A percentile compares a stretch with the other conserved stretches of the same genome.
Evolutionary conservation across 192 early-diverging fungal species (phyloP).

Genomic region (Podila clonocystis): DNA sequence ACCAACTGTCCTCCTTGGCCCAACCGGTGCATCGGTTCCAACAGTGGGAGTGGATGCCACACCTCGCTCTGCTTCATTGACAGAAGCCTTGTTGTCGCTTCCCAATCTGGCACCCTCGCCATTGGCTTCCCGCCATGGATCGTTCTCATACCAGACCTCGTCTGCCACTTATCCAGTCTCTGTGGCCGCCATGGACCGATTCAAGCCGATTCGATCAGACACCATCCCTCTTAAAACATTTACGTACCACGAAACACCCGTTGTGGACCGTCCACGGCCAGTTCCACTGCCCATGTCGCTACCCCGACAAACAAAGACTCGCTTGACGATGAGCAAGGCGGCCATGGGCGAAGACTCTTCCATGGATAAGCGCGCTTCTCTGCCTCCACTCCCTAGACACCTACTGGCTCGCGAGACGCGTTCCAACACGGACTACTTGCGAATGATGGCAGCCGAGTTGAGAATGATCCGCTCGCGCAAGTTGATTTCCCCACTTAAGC

Average conservation of each 20-base stretch:
- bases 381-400: conserved; percentile 35
- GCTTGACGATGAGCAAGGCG: not conserved
- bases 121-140: conserved; percentile 15
- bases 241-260: conserved; percentile 48
- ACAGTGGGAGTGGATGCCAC: conserved; percentile 32
- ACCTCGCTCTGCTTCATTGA: conserved; percentile 25
- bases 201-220: conserved; percentile 39
- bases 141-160: conserved; percentile 4
- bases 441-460: conserved; percentile 59
- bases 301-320: not conserved
- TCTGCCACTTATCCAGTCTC: conserved; percentile 28
- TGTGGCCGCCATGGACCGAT: conserved; percentile 38
- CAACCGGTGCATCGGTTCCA: conserved; percentile 22
- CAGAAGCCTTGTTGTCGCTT: conserved; percentile 28
- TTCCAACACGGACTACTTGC: conserved; percentile 58
- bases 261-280: conserved; percentile 27
- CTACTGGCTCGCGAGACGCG: conserved; percentile 48
- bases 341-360: not conserved
- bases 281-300: conserved; percentile 8
- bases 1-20: conserved; percentile 29
- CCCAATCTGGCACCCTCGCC: conserved; percentile 36
- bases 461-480: conserved; percentile 64
- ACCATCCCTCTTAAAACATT: conserved; percentile 48
- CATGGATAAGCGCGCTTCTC: conserved; percentile 1
- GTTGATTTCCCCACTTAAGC: conserved; percentile 55